Evolutionary conservation across 75 land plant genomes (phyloP).

Genomic region (Ceratopteris richardii): DNA sequence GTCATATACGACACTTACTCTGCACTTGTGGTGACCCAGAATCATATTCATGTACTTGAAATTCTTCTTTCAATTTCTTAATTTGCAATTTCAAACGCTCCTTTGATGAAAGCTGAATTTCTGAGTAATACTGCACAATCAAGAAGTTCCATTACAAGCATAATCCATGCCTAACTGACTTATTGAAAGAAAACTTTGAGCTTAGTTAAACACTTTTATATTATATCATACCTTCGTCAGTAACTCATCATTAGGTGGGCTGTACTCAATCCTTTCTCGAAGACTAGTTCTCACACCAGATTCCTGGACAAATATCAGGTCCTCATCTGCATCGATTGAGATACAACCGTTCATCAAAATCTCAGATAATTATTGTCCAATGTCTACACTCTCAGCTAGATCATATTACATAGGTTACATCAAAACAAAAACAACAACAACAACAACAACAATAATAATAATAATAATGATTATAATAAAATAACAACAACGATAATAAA

Average conservation of each 20-base stretch:
- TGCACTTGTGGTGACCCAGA: conserved; percentile 93
- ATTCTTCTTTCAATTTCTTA: conserved; percentile 64
- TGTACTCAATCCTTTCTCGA: not conserved
- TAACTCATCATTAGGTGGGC: not conserved
- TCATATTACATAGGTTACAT: too few relatives aligned
- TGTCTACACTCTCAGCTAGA: too few relatives aligned
- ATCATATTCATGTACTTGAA: conserved; percentile 84
- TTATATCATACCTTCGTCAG: not conserved
- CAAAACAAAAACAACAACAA: too few relatives aligned
- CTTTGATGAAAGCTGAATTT: conserved; percentile 70
- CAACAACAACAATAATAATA: too few relatives aligned
- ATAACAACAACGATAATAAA: too few relatives aligned
- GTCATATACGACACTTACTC: conserved; percentile 47
- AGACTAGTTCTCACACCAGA: not conserved
- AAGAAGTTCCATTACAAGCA: too few relatives aligned
- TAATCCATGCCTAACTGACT: conserved; percentile 1
- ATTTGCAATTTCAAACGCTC: conserved; percentile 81
- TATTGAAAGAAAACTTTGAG: too few relatives aligned
- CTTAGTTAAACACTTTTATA: too few relatives aligned
- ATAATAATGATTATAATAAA: too few relatives aligned
- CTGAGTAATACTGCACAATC: conserved; percentile 86
- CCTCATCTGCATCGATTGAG: not conserved
- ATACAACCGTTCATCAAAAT: too few relatives aligned
- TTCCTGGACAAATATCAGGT: not conserved
- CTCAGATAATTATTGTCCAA: too few relatives aligned